Conservation (phyloP, 805 yeast species). For the Metschnikowia noctiluminum region DNA sequence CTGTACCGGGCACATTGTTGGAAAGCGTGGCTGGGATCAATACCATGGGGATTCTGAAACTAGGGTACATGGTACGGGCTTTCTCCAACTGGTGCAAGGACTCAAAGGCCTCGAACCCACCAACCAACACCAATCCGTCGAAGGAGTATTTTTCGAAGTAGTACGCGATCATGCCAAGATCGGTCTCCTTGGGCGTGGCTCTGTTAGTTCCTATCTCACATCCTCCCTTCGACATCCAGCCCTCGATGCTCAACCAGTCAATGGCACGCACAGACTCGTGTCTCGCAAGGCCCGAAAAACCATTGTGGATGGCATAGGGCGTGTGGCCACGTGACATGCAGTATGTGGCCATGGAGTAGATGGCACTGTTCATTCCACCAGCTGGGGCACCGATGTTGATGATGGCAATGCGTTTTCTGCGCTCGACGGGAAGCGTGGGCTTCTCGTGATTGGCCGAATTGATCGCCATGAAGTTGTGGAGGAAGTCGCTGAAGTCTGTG, state of each 20-base stretch:
- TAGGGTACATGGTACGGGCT: conserved; percentile 60
- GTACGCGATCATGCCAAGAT: conserved; percentile 69
- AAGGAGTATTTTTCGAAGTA: conserved; percentile 64
- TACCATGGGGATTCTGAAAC: conserved; percentile 74
- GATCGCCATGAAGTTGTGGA: conserved; percentile 54
- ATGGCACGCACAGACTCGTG: conserved; percentile 79
- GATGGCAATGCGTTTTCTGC: conserved; percentile 74
- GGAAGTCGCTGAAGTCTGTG: conserved; percentile 63
- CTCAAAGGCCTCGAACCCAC: conserved; percentile 81
- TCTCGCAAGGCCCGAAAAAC: conserved; percentile 86
- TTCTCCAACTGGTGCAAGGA: conserved; percentile 63
- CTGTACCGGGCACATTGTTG: conserved; percentile 80
- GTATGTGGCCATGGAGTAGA: conserved; percentile 85
- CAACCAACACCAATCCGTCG: conserved; percentile 70
- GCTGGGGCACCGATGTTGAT: conserved; percentile 97
- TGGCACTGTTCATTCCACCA: conserved; percentile 91
- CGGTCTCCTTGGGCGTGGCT: conserved; percentile 64
- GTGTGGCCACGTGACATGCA: conserved; percentile 87
- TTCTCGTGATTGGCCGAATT: conserved; percentile 41
- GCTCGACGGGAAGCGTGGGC: conserved; percentile 44
- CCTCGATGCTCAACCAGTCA: conserved; percentile 81
- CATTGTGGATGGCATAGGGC: conserved; percentile 88
- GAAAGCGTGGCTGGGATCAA: conserved; percentile 78
- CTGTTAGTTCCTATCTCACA: conserved; percentile 97
- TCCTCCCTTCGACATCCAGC: conserved; percentile 89